Base-by-base conservation (phyloP, 306 rosid genomes). In the Lupinus albus region DNA sequence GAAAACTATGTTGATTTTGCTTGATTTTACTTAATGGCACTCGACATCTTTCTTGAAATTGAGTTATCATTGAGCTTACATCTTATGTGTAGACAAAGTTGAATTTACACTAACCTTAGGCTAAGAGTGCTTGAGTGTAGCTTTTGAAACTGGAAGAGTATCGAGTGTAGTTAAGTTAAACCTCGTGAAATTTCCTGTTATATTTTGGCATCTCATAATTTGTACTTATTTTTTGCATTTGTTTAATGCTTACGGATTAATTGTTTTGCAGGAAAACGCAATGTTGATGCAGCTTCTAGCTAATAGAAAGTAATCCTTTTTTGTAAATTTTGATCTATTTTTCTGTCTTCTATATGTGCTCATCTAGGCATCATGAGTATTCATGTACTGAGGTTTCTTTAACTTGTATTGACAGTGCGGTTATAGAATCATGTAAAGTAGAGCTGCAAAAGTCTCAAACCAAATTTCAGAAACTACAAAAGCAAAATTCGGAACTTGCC, bases 401-500 rank as follows among this genome's bases (percentile, higher is more conserved):
- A 30, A 74, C 59, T 45, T 45, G 46, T 48, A 60, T 81, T 75
- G 61, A 68, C 76, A 92, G 98, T 70, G 78, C 73, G 41, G 5
- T 79, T 16, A 77, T 92, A 68, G 88, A 87, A 67, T 64, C 83
- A 8, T 76, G 82, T 66, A 82, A 78, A 71, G 62, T 68, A 8
- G 93, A 92, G 78, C 32, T 87, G 25, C 81, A 79, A 67, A 88
- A 80, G 67, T 59, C 76, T 78, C 88, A 82, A 76, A 62, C 11
- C 59, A 71, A 86, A 81, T 75, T 78, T 64, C 86, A 84, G 82
- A 89, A 73, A 70, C 78, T 82, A 48, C 80, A 72, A 68, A 84
- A 67, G 70, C 97, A 93, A 72, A 93, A 93, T 74, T 12, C 61
- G 30, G 86, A 89, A 72, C 88, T 93, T 52, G 93, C 95, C 66